Conservation (phyloP, 1,284 basidiomycete genomes). For the Coniophora puteana region DNA sequence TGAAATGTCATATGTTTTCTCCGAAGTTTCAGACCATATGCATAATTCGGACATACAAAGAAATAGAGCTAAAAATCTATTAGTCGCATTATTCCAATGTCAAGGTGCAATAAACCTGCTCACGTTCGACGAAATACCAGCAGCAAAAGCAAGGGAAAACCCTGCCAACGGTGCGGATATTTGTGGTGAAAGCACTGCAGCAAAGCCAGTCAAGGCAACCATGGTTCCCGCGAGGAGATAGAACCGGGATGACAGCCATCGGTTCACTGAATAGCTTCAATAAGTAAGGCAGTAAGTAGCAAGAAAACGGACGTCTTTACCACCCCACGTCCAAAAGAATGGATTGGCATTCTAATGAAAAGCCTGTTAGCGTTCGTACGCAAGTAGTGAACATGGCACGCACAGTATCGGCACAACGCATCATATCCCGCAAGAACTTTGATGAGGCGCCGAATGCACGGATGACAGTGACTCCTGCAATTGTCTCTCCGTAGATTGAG, state of each 20-base stretch:
- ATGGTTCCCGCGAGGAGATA: constrained; percentile 75
- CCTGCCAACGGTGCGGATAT: constrained; percentile 80
- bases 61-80: constrained; percentile 46
- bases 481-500: constrained; percentile 89
- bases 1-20: constrained; percentile 2
- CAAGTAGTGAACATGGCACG: constrained; percentile 19
- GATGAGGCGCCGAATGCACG: constrained; percentile 87
- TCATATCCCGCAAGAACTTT: constrained; percentile 85
- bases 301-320: constrained; percentile 32
- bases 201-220: constrained; percentile 68
- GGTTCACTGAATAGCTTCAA: constrained; percentile 68
- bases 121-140: constrained; percentile 70
- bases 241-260: constrained; percentile 81
- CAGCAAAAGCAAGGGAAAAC: constrained; percentile 82
- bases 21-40: too few species aligned
- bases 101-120: constrained; percentile 27
- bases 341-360: constrained; percentile 63
- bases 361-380: constrained; percentile 1
- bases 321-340: constrained; percentile 85
- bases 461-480: constrained; percentile 81
- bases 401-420: constrained; percentile 79
- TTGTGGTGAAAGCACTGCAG: constrained; percentile 64
- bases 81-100: constrained; percentile 23
- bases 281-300: too few species aligned
- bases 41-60: constrained; percentile 38